Base-by-base conservation (phyloP, 805 yeast species). In the Saccharomycopsis javanensis region DNA sequence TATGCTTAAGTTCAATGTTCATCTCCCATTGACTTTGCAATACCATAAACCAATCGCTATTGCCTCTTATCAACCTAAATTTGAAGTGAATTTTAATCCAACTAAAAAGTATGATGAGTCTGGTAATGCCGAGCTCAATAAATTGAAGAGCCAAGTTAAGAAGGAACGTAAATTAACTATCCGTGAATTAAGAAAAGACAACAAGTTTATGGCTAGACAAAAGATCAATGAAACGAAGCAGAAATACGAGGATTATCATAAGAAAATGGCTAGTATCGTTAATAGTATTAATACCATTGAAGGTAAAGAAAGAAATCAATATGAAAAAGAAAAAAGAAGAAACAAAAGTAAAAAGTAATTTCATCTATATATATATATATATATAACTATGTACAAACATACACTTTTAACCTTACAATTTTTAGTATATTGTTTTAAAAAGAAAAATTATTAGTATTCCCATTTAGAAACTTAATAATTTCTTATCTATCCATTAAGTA, bases 11-110 rank as follows among this genome's bases (percentile, higher is more conserved):
- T 58, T 55, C 18, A 73, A 76, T 38, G 81, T 77, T 54, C 80
- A 87, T 60, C 73, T 68, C 58, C 97, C 97, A 57, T 78, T 94
- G 64, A 74, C 81, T 15, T 76, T 94, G 61, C 99, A 94, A 72
- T 73, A 80, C 6, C 97, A 91, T 73, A 81, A 80, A 66, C 89
- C 96, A 25, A 68, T 94, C 57, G 86, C 96, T 2, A 86, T 94
- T 66, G 84, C 90, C 45, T 79, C 96, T 1, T 79, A 79, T 65
- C 86, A 90, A 37, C 99, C 99, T 62, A 84, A 87, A 71, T 94
- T 86, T 69, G 97, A 92, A 72, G 98, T 89, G 66, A 89, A 90
- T 75, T 94, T 85, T 80, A 92, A 91, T 73, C 96, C 97, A 57
- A 97, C 89, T 68, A 88, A 83, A 80, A 91, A 88, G 73, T 86